A percentile compares a stretch with the other conserved stretches of the same genome.
phyloP scores from a whole-genome alignment of 345 rosid species.

The Eutrema yunnanense region DNA sequence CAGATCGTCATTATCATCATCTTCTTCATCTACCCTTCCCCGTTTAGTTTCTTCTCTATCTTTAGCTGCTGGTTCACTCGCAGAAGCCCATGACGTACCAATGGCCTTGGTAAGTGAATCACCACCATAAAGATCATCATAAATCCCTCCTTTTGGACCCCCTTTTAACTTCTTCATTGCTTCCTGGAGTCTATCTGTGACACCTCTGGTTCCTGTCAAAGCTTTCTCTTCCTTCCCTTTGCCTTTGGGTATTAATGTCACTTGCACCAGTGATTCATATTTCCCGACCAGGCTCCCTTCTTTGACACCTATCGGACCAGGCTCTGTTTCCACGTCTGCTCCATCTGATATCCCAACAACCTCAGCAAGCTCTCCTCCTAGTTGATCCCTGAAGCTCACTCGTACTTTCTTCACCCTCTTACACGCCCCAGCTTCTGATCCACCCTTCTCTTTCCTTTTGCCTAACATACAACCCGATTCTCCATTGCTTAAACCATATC shows the following conservation, averaged over 20 bases:
- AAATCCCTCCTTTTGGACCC: constrained; percentile 54
- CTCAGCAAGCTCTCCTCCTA: constrained; percentile 84
- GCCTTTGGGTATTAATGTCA: constrained; percentile 69
- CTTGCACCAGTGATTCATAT: constrained; percentile 79
- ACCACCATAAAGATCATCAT: constrained; percentile 71
- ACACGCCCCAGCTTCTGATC: constrained; percentile 48
- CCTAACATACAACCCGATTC: constrained; percentile 24
- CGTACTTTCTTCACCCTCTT: constrained; percentile 57
- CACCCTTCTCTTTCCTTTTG: constrained; percentile 53
- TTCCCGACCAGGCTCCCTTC: constrained; percentile 97
- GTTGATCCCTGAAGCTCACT: constrained; percentile 76
- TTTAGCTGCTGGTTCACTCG: constrained; percentile 24
- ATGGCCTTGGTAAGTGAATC: constrained; percentile 62
- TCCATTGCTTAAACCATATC: constrained; percentile 50
- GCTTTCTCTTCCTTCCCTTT: constrained; percentile 43
- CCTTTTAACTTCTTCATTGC: constrained; percentile 61
- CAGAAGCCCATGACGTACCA: constrained; percentile 87
- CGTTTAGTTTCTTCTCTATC: constrained; percentile 28
- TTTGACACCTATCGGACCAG: constrained; percentile 79
- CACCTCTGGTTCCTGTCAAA: constrained; percentile 37
- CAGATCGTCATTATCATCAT: constrained; percentile 68
- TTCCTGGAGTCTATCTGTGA: constrained; percentile 68
- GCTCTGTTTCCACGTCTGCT: constrained; percentile 90
- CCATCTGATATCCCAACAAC: constrained; percentile 95
- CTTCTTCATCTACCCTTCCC: constrained; percentile 26